A percentile compares a stretch with the other conserved stretches of the same genome.
These are phyloP conservation scores for Blepharisma stoltei DNA, from an alignment of 73 alveolate species.

Conservation along the genomic window DNA sequence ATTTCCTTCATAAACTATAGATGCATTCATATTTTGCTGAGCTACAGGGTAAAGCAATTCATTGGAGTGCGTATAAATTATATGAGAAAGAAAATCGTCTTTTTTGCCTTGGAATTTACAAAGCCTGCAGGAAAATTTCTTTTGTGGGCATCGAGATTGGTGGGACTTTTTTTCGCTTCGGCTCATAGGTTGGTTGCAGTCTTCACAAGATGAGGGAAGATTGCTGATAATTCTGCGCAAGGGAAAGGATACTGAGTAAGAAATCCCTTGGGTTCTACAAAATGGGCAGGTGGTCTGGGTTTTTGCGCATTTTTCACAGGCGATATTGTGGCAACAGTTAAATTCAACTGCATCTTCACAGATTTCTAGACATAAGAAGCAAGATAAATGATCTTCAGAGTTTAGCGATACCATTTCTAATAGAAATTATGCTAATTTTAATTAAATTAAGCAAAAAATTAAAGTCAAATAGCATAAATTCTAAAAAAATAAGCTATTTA, in stretches of 20 bases:
- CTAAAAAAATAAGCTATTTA: too few relatives aligned
- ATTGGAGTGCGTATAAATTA: constrained; percentile 29
- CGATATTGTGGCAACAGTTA: constrained; percentile 35
- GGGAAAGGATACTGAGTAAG: constrained; percentile 13
- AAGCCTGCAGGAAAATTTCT: constrained; percentile 21
- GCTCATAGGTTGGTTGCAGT: constrained; percentile 33
- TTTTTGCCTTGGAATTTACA: constrained; percentile 41
- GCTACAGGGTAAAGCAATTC: constrained; percentile 13
- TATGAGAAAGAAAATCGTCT: constrained; percentile 40
- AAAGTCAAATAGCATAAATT: too few relatives aligned
- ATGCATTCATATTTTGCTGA: not conserved
- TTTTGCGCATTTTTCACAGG: constrained; percentile 41
- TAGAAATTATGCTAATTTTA: too few relatives aligned
- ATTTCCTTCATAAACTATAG: not conserved
- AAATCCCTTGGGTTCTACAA: constrained; percentile 33
- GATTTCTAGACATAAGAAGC: constrained; percentile 37
- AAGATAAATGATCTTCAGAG: constrained; percentile 28
- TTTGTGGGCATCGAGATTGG: constrained; percentile 17
- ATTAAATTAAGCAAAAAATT: too few relatives aligned
- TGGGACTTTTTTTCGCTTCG: constrained; percentile 33
- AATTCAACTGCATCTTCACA: constrained; percentile 44
- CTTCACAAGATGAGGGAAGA: constrained; percentile 32
- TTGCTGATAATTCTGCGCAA: constrained; percentile 46
- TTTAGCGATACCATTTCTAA: not conserved
- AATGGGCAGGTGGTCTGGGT: constrained; percentile 34